Base-by-base conservation (phyloP, 495 filamentous ascomycete genomes). In the Pseudomonodictys pantanalensis region DNA sequence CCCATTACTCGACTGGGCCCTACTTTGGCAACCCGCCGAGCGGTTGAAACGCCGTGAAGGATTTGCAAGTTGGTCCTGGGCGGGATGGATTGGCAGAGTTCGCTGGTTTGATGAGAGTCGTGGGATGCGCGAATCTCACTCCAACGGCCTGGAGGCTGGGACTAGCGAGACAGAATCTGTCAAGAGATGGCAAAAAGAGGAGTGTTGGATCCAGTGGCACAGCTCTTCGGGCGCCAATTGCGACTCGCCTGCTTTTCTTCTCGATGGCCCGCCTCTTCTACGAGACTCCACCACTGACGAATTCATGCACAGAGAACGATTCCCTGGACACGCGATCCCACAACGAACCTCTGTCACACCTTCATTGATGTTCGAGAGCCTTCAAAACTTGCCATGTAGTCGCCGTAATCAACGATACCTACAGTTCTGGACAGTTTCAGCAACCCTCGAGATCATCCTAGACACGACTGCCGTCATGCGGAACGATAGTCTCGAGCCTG, bases 1-100 rank as follows among this genome's bases (percentile, higher is more conserved):
- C n/a, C 11, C 48, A 5, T 12, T 52, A 30, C 32, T 52, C 23
- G 48, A 52, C 24, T 52, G 23, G 48, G 48, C 25, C 26, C 30
- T 52, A 29, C 48, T 52, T 15, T 52, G 48, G 48, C 25, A 52
- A n/a, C 24, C 48, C 15, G 29, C 17, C 18, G 24, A 38, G 18
- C 10, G 30, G 15, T 33, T 30, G 23, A 1, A 18, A 5, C 48
- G 48, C 11, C 24, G 48, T 3, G 6, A 7, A 7, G 24, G 48
- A 3, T 52, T 52, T n/a, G 25, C 48, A 29, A 52, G 48, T 22
- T 52, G 48, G 48, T 52, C 48, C 15, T 52, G 48, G 48, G 48
- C 22, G 3, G 48, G 48, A 10, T 30, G 24, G 24, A 12, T 15
- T 15, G 30, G 48, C 12, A 42, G 23, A 23, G 24, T 52, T n/a